phyloP scores from a whole-genome alignment of 352 stramenopile species.

The Globisporangium lucens region DNA sequence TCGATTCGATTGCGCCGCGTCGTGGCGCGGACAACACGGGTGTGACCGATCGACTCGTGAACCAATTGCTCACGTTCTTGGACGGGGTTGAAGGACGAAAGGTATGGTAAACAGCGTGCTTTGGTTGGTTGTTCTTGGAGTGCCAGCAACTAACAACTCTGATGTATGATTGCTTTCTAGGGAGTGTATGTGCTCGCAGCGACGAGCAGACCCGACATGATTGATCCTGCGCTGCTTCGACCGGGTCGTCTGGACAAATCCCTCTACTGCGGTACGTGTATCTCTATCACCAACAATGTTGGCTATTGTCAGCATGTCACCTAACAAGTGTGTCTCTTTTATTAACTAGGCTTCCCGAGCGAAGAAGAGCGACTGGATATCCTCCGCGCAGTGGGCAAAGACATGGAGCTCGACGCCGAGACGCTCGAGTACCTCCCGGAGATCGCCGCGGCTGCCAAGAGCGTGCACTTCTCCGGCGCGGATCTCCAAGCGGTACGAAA shows the following conservation, averaged over 20 bases:
- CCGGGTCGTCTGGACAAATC: conserved; percentile 95
- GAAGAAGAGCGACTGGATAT: conserved; percentile 79
- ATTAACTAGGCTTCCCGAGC: conserved; percentile 72
- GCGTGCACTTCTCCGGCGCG: conserved; percentile 86
- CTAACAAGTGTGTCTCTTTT: background rate
- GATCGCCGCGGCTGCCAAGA: conserved; percentile 68
- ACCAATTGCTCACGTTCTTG: conserved; percentile 97
- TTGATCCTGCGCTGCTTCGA: conserved; percentile 93
- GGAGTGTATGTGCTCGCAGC: conserved; percentile 94
- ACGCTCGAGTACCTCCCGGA: conserved; percentile 70
- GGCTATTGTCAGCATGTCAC: background rate
- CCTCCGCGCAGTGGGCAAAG: conserved; percentile 63
- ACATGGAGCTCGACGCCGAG: conserved; percentile 72
- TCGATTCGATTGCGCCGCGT: conserved; percentile 94
- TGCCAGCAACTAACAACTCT: background rate
- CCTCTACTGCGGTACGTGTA: conserved; percentile 77
- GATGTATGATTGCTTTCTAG: conserved; percentile 24
- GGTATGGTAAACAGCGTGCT: conserved; percentile 27
- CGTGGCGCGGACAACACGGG: conserved; percentile 92
- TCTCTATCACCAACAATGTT: background rate
- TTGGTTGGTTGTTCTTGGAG: background rate
- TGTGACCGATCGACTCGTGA: conserved; percentile 97
- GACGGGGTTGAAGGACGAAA: conserved; percentile 93
- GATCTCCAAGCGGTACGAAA: conserved; percentile 89
- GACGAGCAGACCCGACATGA: conserved; percentile 96